Evolutionary conservation across 441 rosid species (phyloP).

Genomic region (Brassica hybrid): DNA sequence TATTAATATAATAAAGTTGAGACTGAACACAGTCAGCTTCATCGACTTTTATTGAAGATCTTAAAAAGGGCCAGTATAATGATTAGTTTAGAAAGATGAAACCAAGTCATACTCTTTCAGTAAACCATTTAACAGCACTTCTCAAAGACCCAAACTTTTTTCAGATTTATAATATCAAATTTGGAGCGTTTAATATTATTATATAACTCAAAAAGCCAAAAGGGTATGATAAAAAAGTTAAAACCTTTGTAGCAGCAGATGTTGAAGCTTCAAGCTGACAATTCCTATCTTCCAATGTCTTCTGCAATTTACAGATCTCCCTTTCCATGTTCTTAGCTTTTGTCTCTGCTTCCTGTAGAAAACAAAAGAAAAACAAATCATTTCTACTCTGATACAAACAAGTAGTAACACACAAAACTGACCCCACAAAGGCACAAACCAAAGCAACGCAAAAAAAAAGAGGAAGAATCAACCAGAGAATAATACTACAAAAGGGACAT

Average conservation of each 20-base stretch:
- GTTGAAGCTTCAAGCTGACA: constrained; percentile 71
- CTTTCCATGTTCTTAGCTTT: constrained; percentile 73
- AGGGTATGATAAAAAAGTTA: neutral
- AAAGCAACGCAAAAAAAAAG: constrained; percentile 13
- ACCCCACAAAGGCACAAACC: constrained; percentile 39
- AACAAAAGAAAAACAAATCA: neutral
- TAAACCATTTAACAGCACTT: neutral
- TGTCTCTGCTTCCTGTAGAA: constrained; percentile 70
- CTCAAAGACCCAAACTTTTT: constrained; percentile 19
- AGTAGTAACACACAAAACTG: constrained; percentile 16
- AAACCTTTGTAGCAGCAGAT: constrained; percentile 69
- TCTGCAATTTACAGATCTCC: constrained; percentile 63
- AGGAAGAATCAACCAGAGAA: constrained; percentile 27
- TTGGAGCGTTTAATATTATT: constrained; percentile 1
- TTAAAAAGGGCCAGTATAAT: constrained; percentile 23
- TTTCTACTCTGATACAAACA: neutral
- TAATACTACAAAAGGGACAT: neutral
- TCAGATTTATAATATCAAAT: constrained; percentile 23
- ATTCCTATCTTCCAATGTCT: constrained; percentile 66
- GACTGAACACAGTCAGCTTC: constrained; percentile 26
- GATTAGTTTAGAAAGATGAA: constrained; percentile 27
- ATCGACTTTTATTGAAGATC: constrained; percentile 29
- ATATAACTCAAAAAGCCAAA: neutral
- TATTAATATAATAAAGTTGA: constrained; percentile 8
- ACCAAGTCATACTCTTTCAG: constrained; percentile 1